Evolutionary conservation across 225 moss, liverwort and hornwort genomes (phyloP), one percentile per base, ranked within the genome.

Genomic region (Lunularia cruciata): DNA sequence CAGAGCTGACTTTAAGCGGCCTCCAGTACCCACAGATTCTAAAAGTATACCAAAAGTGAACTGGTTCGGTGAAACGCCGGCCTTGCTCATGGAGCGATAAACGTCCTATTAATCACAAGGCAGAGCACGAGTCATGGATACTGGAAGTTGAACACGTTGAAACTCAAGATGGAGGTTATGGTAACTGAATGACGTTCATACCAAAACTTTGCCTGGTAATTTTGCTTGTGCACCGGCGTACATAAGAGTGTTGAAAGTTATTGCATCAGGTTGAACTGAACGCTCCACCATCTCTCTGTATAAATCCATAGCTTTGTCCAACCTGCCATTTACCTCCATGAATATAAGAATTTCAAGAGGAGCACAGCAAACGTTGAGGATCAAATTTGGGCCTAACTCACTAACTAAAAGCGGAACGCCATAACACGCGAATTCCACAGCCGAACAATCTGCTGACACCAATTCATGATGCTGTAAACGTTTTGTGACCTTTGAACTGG

Each of bases 221-320:
- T 90, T 94, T 53, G 93, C 93, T 79, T 90, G 88, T 37, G 88
- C 85, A 68, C 87, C 89, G 61, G 93, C 93, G 77, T 87, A 94
- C 90, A 94, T 87, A 61, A 90, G 83, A 33, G 90, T 94, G 81
- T 94, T 94, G 67, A 89, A 94, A 31, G 90, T 90, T 36, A 94
- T 82, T 55, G 87, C 86, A 78, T 94, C 90, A 38, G 90, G 90
- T 31, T 74, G 83, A 39, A 94, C 76, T 18, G 81, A 76, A 38
- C 65, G 78, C 72, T 82, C 89, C 64, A 78, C 58, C 93, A 94
- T 94, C 60, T 94, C 93, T 73, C 83, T 86, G 65, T 87, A 86
- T 47, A 94, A 47, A 43, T 86, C 79, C 65, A 86, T 84, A 11
- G 83, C 87, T 63, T 79, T 94, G 35, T 87, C 88, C 60, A 94